Percentiles rank a stretch among this genome's conserved stretches.
Conservation (phyloP, 2,329 filamentous ascomycete genomes). For the Aspergillus glaucus region DNA sequence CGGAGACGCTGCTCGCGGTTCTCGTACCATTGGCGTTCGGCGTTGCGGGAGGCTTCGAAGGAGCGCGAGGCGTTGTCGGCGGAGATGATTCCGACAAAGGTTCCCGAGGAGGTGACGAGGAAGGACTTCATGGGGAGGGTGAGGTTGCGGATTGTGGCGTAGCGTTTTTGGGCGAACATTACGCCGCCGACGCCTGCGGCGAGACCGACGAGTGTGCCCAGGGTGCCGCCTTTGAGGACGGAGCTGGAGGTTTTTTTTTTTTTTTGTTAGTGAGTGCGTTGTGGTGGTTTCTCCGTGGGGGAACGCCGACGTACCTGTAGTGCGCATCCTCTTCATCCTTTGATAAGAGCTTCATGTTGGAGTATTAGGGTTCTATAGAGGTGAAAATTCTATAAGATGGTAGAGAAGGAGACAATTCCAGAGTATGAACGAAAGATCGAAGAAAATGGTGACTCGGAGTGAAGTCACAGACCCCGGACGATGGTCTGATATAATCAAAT, state of each 20-base stretch:
- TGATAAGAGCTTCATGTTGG: conserved; percentile 85
- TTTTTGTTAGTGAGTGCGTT: conserved; percentile 14
- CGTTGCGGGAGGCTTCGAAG: conserved; percentile 66
- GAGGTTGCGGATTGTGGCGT: conserved; percentile 69
- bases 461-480: not conserved
- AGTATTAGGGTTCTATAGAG: not conserved
- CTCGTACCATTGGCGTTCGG: conserved; percentile 61
- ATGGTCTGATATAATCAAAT: not conserved
- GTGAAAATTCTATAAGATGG: not conserved
- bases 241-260: conserved; percentile 36
- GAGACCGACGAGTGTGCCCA: conserved; percentile 66
- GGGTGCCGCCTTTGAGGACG: conserved; percentile 71
- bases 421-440: not conserved
- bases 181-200: conserved; percentile 63
- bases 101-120: conserved; percentile 73
- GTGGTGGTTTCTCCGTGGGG: conserved; percentile 2
- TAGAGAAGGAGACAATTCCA: not conserved
- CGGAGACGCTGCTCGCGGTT: conserved; percentile 51
- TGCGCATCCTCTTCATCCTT: conserved; percentile 87
- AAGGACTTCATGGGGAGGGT: conserved; percentile 88
- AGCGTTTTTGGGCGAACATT: conserved; percentile 61
- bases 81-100: conserved; percentile 80
- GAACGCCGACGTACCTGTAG: conserved; percentile 53
- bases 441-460: not conserved
- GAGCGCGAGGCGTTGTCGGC: conserved; percentile 68